These are phyloP conservation scores for Polyporus tsugae DNA, from an alignment of 1,284 basidiomycete species.

Conservation along the genomic window DNA sequence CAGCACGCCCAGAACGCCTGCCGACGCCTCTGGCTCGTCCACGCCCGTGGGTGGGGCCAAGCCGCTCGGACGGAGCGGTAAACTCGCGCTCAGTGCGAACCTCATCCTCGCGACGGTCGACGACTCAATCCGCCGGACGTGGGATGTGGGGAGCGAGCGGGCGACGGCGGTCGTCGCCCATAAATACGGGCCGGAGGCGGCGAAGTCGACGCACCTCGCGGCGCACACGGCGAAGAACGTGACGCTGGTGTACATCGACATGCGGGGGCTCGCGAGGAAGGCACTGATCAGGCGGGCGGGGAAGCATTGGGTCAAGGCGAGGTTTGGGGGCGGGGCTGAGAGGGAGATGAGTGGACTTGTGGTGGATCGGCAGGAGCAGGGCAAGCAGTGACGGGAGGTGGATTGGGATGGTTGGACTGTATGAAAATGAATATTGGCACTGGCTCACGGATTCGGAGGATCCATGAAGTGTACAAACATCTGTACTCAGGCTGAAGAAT, in stretches of 20 bases:
- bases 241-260: constrained; percentile 80
- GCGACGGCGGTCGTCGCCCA: constrained; percentile 68
- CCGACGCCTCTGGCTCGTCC: constrained; percentile 18
- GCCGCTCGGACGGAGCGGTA: constrained; percentile 46
- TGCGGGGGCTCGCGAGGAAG: constrained; percentile 73
- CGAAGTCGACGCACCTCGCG: constrained; percentile 57
- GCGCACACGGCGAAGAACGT: constrained; percentile 76
- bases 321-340: constrained; percentile 26
- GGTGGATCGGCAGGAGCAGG: constrained; percentile 24
- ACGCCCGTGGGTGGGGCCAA: constrained; percentile 13
- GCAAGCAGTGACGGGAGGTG: constrained; percentile 1
- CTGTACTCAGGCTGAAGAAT: no score
- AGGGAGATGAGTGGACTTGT: constrained; percentile 29
- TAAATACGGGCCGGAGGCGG: constrained; percentile 76
- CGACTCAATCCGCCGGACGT: constrained; percentile 65
- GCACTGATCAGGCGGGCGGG: constrained; percentile 72
- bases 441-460: background rate
- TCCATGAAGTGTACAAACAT: background rate
- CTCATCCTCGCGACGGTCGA: constrained; percentile 79
- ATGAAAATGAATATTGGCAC: background rate
- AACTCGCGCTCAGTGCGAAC: constrained; percentile 73
- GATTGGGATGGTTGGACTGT: background rate
- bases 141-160: constrained; percentile 64
- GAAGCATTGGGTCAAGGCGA: constrained; percentile 59
- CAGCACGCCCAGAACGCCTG: background rate